phyloP scores from a whole-genome alignment of 176 grass and related monocot genomes.

The Bromus sterilis region DNA sequence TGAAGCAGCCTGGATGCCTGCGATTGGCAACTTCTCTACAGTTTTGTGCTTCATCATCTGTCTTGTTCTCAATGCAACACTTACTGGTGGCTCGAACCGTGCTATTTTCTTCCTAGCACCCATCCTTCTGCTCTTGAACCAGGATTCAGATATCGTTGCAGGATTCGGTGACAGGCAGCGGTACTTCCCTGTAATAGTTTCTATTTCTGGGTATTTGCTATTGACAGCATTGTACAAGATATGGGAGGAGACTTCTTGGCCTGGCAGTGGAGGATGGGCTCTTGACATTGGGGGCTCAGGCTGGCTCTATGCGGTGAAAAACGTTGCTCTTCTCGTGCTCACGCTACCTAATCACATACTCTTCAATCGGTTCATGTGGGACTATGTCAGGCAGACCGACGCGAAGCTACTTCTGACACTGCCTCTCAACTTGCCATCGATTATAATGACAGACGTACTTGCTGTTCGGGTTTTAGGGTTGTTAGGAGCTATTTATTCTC shows the following conservation, averaged over 20 bases:
- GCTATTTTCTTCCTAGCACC: constrained; percentile 95
- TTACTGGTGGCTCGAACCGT: constrained; percentile 88
- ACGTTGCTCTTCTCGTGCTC: constrained; percentile 66
- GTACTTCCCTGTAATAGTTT: constrained; percentile 81
- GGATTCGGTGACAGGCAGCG: constrained; percentile 94
- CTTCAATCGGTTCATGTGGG: constrained; percentile 98
- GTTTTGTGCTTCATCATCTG: constrained; percentile 86
- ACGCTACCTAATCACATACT: constrained; percentile 97
- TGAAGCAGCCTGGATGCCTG: constrained; percentile 98
- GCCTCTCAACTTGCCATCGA: constrained; percentile 85
- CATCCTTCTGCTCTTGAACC: constrained; percentile 88
- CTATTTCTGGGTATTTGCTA: constrained; percentile 72
- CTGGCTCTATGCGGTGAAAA: constrained; percentile 91
- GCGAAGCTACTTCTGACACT: constrained; percentile 74
- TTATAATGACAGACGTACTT: constrained; percentile 86
- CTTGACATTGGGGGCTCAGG: constrained; percentile 74
- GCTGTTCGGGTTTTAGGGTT: constrained; percentile 84
- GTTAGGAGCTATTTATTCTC: constrained; percentile 86
- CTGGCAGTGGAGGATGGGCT: constrained; percentile 57
- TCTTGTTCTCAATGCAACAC: constrained; percentile 72
- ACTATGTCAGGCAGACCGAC: constrained; percentile 94
- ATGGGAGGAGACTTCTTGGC: constrained; percentile 65
- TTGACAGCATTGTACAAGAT: constrained; percentile 76
- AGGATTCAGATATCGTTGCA: constrained; percentile 91
- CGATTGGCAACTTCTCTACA: constrained; percentile 83